A percentile compares a stretch with the other conserved stretches of the same genome.
phyloP scores from a whole-genome alignment of 257 asterid genomes.

The Ophiorrhiza pumila region DNA sequence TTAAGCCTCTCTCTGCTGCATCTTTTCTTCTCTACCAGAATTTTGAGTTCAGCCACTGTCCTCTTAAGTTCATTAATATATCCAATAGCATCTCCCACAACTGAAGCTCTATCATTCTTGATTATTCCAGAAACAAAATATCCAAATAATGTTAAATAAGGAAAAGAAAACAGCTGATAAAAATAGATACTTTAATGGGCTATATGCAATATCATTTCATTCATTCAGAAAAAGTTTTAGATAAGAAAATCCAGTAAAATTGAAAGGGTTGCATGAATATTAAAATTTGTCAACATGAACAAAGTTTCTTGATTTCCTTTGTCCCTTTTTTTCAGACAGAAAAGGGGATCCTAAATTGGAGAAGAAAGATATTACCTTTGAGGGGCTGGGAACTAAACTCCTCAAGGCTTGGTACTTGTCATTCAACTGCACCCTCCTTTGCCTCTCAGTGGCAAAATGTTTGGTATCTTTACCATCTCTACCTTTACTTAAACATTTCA shows the following conservation, averaged over 20 bases:
- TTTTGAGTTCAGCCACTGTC: constrained; percentile 26
- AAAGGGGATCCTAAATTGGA: too few species aligned
- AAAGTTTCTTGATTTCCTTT: not conserved
- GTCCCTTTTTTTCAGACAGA: not conserved
- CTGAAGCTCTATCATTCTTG: constrained; percentile 28
- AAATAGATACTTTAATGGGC: too few species aligned
- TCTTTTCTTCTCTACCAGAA: constrained; percentile 63
- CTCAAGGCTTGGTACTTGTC: constrained; percentile 58
- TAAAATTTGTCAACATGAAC: not conserved
- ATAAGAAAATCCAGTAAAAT: too few species aligned
- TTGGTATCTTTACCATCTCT: constrained; percentile 58
- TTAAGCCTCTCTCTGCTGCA: constrained; percentile 56
- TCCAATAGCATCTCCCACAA: constrained; percentile 33
- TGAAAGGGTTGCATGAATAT: not conserved
- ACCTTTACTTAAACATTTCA: constrained; percentile 45
- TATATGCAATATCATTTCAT: too few species aligned
- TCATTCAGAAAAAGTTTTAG: too few species aligned
- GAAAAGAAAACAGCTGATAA: not conserved
- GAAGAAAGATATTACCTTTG: constrained; percentile 53
- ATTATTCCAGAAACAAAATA: not conserved
- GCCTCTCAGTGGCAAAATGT: constrained; percentile 74
- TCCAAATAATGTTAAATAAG: not conserved
- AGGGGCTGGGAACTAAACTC: constrained; percentile 57
- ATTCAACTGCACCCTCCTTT: constrained; percentile 65
- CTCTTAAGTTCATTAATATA: constrained; percentile 34